These are phyloP conservation scores for Eutrema yunnanense DNA, from an alignment of 345 rosid genomes.

Conservation along the genomic window DNA sequence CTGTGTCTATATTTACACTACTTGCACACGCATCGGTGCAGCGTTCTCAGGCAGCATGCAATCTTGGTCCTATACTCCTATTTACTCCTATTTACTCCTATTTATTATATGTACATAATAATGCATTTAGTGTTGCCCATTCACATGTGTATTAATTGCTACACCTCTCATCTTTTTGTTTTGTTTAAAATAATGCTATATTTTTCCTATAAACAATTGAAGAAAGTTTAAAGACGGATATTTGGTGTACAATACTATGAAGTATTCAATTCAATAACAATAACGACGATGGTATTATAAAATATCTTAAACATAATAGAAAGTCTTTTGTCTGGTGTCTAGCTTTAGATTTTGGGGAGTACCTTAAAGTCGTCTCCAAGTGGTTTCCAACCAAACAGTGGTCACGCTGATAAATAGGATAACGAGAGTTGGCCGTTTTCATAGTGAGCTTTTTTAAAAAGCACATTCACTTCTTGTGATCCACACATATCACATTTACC, in stretches of 20 bases:
- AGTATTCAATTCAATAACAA: conserved; percentile 2
- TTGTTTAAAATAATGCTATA: neutral
- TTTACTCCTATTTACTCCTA: too few relatives aligned
- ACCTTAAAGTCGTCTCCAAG: conserved; percentile 16
- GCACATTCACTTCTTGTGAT: conserved; percentile 19
- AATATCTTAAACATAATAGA: neutral
- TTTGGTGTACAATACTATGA: neutral
- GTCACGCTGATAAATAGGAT: neutral
- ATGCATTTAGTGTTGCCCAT: neutral
- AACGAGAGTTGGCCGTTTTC: conserved; percentile 8
- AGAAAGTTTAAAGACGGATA: neutral
- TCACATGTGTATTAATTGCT: neutral
- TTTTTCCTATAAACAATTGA: neutral
- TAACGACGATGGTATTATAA: neutral
- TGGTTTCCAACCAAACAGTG: conserved; percentile 27
- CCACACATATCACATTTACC: neutral
- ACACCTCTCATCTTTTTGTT: neutral
- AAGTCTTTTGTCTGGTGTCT: conserved; percentile 14
- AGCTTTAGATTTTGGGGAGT: conserved; percentile 14
- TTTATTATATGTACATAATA: neutral
- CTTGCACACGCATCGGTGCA: conserved; percentile 1
- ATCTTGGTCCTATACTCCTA: neutral
- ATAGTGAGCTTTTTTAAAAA: neutral
- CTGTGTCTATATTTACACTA: neutral
- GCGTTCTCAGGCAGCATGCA: neutral